A percentile compares a stretch with the other conserved stretches of the same genome.
phyloP scores from a whole-genome alignment of 495 filamentous ascomycete species.

The Apiosordaria backusii region DNA sequence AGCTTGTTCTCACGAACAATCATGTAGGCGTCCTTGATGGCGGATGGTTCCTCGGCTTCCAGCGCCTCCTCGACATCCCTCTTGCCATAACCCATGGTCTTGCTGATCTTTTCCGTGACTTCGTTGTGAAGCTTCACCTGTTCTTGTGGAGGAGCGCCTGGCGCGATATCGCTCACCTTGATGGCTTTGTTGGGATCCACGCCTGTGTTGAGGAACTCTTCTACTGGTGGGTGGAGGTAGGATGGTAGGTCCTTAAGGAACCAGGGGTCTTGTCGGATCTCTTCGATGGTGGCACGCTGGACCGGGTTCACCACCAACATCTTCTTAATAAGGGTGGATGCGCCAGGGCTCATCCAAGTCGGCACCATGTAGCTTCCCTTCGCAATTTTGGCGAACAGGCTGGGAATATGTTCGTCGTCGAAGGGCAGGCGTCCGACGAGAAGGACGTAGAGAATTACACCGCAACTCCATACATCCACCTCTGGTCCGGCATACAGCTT shows the following conservation, averaged over 20 bases:
- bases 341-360: slow-evolving; percentile 79
- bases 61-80: slow-evolving; percentile 94
- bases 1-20: slow-evolving; percentile 97
- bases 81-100: slow-evolving; percentile 95
- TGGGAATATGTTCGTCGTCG: slow-evolving; percentile 80
- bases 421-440: slow-evolving; percentile 90
- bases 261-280: slow-evolving; percentile 94
- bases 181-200: slow-evolving; percentile 87
- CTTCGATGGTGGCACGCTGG: slow-evolving; percentile 85
- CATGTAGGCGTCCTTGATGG: slow-evolving; percentile 97
- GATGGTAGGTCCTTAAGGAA: slow-evolving; percentile 79
- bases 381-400: slow-evolving; percentile 42
- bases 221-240: slow-evolving; percentile 84
- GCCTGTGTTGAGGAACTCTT: slow-evolving; percentile 91
- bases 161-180: slow-evolving; percentile 70
- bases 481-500: slow-evolving; percentile 97
- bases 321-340: slow-evolving; percentile 77
- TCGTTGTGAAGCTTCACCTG: slow-evolving; percentile 87
- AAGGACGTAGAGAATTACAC: slow-evolving; percentile 95
- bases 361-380: slow-evolving; percentile 82
- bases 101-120: slow-evolving; percentile 90
- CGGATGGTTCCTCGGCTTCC: slow-evolving; percentile 85
- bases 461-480: slow-evolving; percentile 99
- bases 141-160: slow-evolving; percentile 69
- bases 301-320: slow-evolving; percentile 96